A percentile compares a stretch with the other conserved stretches of the same genome.
Evolutionary conservation across 2,329 filamentous ascomycete species (phyloP).

Genomic region (Ceratocystiopsis brevicomis): DNA sequence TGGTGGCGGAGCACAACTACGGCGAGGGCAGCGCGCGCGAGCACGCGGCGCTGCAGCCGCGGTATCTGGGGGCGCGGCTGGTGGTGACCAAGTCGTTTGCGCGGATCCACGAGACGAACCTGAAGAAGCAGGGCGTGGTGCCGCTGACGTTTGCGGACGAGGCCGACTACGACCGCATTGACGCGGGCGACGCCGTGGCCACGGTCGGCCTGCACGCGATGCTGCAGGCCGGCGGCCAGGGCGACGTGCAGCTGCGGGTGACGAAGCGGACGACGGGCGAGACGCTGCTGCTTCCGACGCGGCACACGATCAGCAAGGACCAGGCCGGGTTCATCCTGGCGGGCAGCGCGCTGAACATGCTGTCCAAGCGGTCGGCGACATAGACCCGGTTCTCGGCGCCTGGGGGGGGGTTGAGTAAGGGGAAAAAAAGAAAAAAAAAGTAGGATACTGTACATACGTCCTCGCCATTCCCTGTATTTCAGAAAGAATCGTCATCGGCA

Average conservation of each 20-base stretch:
- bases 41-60: conserved; percentile 70
- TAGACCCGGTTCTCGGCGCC: too few relatives aligned
- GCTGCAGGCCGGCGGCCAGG: conserved; percentile 57
- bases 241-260: conserved; percentile 51
- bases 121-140: conserved; percentile 94
- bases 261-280: conserved; percentile 43
- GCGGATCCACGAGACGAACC: conserved; percentile 81
- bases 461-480: too few relatives aligned
- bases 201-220: conserved; percentile 75
- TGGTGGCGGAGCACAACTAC: conserved; percentile 95
- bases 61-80: conserved; percentile 65
- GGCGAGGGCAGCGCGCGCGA: conserved; percentile 74
- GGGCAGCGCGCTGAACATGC: conserved; percentile 78
- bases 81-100: conserved; percentile 70
- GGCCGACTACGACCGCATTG: conserved; percentile 68
- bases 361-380: conserved; percentile 37
- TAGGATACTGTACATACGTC: too few relatives aligned
- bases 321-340: conserved; percentile 86
- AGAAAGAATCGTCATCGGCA: too few relatives aligned
- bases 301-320: conserved; percentile 73
- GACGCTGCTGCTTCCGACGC: conserved; percentile 53
- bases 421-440: too few relatives aligned
- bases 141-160: conserved; percentile 82
- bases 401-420: too few relatives aligned
- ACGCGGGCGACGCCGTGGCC: conserved; percentile 63